Base-by-base conservation (phyloP, 805 yeast genomes). In the Wickerhamomyces ciferrii region DNA sequence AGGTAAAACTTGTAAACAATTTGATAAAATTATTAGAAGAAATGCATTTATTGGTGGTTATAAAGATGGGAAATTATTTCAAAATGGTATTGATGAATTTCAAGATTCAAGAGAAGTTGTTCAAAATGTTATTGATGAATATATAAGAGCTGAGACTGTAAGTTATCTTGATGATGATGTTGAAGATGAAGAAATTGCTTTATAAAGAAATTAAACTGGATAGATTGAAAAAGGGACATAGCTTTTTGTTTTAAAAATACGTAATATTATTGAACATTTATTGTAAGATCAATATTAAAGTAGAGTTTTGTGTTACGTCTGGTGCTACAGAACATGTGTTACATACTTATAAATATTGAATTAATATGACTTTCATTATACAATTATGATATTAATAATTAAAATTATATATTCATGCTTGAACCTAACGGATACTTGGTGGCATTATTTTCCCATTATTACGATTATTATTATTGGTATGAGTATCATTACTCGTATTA, bases 11-110 rank as follows among this genome's bases (percentile, higher is more conserved):
- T 72, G 90, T 29, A 75, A 72, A 43, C 92, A 90, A 55, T 94
- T 83, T 63, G 97, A 92, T 55, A 76, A 81, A 42, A 75, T 94
- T 45, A 86, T 86, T 56, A 78, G 79, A 41, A 75, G 95, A 48
- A 81, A 81, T 41, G 98, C 98, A 0, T 94, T 91, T 59, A 67
- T 92, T 44, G 90, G 86, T 50, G 83, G 83, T 45, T 94, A 88
- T 68, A 76, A 66, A 53, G 71, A 71, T 40, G 71, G 73, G 2
- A 61, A 55, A 39, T 47, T 68, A 52, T 70, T 71, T 44, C 64
- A 63, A 46, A 66, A 65, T 48, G 69, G 65, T n/a, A 59, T 68
- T 45, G 68, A 63, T 25, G 98, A 96, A 49, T 92, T 92, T 58
- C 87, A 81, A 46, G 82, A 87, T 53, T 70, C 91, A 4, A 76